Conservation (phyloP, 305 asterid species). For the Fraxinus nigra region DNA sequence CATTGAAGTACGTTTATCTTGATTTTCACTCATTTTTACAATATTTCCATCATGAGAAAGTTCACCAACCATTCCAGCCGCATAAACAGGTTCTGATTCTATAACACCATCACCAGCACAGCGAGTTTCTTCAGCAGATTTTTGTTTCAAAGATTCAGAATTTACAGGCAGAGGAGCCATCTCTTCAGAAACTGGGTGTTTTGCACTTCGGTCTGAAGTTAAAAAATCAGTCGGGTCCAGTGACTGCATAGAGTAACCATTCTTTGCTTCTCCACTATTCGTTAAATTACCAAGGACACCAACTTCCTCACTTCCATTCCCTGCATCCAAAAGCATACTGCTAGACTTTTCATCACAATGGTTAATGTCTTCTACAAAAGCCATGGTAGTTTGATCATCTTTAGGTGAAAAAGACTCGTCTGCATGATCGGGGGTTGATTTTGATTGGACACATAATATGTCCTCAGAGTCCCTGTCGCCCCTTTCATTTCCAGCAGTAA, state of each 20-base stretch:
- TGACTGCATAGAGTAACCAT: slow-evolving; percentile 19
- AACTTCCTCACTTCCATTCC: slow-evolving; percentile 31
- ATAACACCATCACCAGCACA: not conserved
- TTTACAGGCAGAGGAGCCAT: not conserved
- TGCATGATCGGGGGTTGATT: slow-evolving; percentile 16
- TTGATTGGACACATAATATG: slow-evolving; percentile 23
- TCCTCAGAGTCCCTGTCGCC: slow-evolving; percentile 22
- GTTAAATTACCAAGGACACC: slow-evolving; percentile 11
- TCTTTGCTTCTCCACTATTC: slow-evolving; percentile 9
- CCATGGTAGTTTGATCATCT: slow-evolving; percentile 24
- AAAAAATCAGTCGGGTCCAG: slow-evolving; percentile 18
- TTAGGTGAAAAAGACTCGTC: slow-evolving; percentile 18
- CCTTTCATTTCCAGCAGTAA: slow-evolving; percentile 23
- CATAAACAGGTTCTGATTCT: slow-evolving; percentile 17
- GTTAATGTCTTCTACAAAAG: slow-evolving; percentile 24
- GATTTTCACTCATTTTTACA: slow-evolving; percentile 17
- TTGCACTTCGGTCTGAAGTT: slow-evolving; percentile 17
- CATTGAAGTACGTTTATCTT: slow-evolving; percentile 17
- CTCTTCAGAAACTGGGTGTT: slow-evolving; percentile 19
- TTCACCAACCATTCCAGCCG: slow-evolving; percentile 19
- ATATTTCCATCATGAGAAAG: slow-evolving; percentile 20
- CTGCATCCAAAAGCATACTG: slow-evolving; percentile 21
- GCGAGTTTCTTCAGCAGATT: slow-evolving; percentile 15
- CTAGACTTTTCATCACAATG: slow-evolving; percentile 25
- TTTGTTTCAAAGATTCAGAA: slow-evolving; percentile 15